A percentile compares a stretch with the other conserved stretches of the same genome.
Evolutionary conservation across 106 monocot genomes (phyloP).

Genomic region (Phalaenopsis equestris): DNA sequence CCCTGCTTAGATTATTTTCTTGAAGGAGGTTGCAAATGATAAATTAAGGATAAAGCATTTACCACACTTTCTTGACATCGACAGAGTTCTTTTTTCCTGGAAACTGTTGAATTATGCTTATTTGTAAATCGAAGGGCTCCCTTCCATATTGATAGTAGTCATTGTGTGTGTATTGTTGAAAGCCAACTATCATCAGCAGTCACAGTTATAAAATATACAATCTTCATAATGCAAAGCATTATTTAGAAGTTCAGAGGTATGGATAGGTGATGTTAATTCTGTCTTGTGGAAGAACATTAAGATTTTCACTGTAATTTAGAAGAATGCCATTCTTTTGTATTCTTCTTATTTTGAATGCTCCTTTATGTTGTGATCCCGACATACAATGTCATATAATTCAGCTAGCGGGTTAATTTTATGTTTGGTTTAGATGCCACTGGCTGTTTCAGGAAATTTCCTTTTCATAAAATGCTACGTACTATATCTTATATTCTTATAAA

Average conservation of each 20-base stretch:
- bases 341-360: not conserved
- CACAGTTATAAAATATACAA: not conserved
- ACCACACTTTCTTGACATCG: not conserved
- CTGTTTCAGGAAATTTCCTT: not conserved
- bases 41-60: not conserved
- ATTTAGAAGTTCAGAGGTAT: not conserved
- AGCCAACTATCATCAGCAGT: not conserved
- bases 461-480: not conserved
- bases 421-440: not conserved
- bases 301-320: not conserved
- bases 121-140: not conserved
- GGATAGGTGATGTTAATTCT: not conserved
- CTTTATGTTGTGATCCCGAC: not conserved
- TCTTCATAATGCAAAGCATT: not conserved
- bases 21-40: not conserved
- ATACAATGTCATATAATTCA: not conserved
- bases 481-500: not conserved
- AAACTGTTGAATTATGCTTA: not conserved
- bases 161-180: no score
- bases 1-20: not conserved
- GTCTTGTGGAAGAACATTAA: not conserved
- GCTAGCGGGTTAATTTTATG: not conserved
- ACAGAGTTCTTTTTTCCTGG: not conserved
- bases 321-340: not conserved
- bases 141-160: not conserved